Evolutionary conservation across 345 rosid genomes (phyloP), one percentile per base, ranked within the genome.

Genomic region (Firmiana major): DNA sequence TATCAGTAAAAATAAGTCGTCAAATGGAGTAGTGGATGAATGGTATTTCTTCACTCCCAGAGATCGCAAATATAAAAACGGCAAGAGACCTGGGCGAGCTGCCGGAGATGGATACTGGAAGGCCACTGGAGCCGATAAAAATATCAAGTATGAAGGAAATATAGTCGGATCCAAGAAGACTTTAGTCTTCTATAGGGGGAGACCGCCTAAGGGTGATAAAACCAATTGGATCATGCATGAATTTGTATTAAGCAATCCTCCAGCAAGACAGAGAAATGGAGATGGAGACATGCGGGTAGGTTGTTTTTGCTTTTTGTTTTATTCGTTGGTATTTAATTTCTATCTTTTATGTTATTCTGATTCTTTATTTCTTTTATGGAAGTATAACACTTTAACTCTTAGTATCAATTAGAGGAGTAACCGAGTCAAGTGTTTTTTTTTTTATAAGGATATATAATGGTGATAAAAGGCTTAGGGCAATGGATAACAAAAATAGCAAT

Each of bases 61-160:
- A n/a, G 1, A 55, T 0, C 22, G 60, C 6, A 58, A 22, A 22
- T 22, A 58, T 10, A 6, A 0, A 3, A 58, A 58, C 3, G 68
- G 68, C 0, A 0, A 0, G 15, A 34, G 68, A 16, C 68, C 68
- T 2, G 12, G 0, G 0, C 4, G 68, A 34, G 10, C 2, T 34
- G 45, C 68, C 2, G 68, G 45, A 2, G 68, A 63, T 6, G 68
- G 68, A 63, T 63, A 1, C 12, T 63, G 45, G 68, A 63, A 63
- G 68, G 21, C 43, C 0, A 63, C 13, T 1, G 45, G 22, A 34
- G 21, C 21, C 7, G 42, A 17, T 16, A 17, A 7, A 9, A 5
- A 0, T 2, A 1, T 63, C 0, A 8, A 3, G 12, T 0, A 0
- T 0, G 7, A 16, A 0, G 43, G 22, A 16, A 34, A 0, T 1